Base-by-base conservation (phyloP, 192 early-diverging fungal species). In the Coemansia sp. region DNA sequence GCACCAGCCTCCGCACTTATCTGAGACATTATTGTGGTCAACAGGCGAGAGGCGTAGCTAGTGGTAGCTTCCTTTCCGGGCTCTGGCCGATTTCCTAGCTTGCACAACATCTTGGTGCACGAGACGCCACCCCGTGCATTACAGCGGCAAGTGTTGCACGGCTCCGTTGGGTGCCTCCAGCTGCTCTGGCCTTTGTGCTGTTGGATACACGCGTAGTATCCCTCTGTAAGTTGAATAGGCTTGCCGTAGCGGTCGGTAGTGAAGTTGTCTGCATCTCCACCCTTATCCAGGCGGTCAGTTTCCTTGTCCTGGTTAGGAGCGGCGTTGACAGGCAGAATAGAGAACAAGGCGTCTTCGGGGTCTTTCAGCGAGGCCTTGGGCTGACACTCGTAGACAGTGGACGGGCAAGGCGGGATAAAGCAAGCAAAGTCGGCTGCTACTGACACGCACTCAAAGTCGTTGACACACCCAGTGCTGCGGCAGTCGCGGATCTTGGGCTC, bases 51-150 rank as follows among this genome's bases (percentile, higher is more conserved):
- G 36, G 62, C 55, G 1, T 58, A 45, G 38, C 14, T 58, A n/a
- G 55, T 29, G 6, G 55, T 17, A 5, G 4, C 55, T 4, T 32
- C 55, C 14, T 31, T 8, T 58, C 4, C 53, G 14, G n/a, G 48
- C 37, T 60, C 66, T 41, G 48, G 34, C 17, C 62, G 32, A 46
- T 23, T 42, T 5, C 3, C 37, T 5, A 32, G 38, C 27, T 50
- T 57, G 61, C 80, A 83, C 38, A 83, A 51, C 63, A 53, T 77
- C 72, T 75, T 77, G 25, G 80, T 83, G 53, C 80, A 83, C 21
- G 67, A 63, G 50, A 83, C 36, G 0, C 64, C 38, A 9, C 80
- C 80, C 11, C 12, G 31, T 12, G 62, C 42, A 36, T 69, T 72
- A 50, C 80, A 83, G 19, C 66, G 46, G 57, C 80, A 83, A 0